Evolutionary conservation across 2,329 filamentous ascomycete species (phyloP).

Genomic region (Pseudocercospora macadamiae): DNA sequence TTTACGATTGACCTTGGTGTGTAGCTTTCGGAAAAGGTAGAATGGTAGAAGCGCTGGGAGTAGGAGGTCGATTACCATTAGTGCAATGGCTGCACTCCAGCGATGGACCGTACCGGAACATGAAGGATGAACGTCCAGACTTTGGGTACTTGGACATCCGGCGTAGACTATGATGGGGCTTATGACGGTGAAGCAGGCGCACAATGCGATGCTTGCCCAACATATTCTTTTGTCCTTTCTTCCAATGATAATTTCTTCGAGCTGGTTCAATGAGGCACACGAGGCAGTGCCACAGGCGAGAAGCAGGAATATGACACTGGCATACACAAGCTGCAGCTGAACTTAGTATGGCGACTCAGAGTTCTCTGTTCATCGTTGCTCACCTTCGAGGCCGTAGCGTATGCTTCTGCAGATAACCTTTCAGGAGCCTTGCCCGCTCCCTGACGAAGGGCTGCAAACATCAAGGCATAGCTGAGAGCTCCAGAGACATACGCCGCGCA

Average conservation of each 20-base stretch:
- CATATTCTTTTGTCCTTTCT: constrained; percentile 1
- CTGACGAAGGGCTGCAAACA: constrained; percentile 1
- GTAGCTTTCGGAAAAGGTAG: background rate
- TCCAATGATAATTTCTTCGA: constrained; percentile 2
- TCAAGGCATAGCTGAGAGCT: background rate
- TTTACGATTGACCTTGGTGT: constrained; percentile 7
- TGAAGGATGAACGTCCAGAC: background rate
- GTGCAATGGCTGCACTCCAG: constrained; percentile 3
- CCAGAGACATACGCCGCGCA: background rate
- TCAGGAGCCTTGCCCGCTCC: constrained; percentile 4
- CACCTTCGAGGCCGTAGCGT: background rate
- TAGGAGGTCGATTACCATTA: constrained; percentile 3
- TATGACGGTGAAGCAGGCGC: background rate
- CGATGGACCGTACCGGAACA: constrained; percentile 2
- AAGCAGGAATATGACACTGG: constrained; percentile 7
- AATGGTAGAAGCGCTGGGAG: background rate
- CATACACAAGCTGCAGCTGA: background rate
- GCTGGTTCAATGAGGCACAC: background rate
- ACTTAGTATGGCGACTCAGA: background rate
- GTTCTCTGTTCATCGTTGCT: background rate
- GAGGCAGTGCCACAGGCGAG: constrained; percentile 3
- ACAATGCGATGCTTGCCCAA: constrained; percentile 6
- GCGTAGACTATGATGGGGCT: background rate
- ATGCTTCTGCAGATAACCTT: background rate
- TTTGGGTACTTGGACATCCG: background rate